Conservation (phyloP, 495 filamentous ascomycete species). For the Aspergillus biplanus region DNA sequence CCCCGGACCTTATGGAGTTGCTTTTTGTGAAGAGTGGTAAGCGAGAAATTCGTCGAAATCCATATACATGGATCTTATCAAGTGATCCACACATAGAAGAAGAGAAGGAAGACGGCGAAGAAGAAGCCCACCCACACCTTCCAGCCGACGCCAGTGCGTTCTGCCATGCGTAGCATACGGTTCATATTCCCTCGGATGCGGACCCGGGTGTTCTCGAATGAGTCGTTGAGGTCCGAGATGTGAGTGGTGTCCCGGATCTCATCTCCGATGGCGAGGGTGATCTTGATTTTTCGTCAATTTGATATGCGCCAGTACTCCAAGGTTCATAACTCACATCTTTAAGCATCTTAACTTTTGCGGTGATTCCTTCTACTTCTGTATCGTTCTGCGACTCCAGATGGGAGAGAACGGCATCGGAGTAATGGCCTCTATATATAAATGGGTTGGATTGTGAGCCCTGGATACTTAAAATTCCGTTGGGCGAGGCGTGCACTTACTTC, state of each 20-base stretch:
- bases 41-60: too few relatives aligned
- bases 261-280: slow-evolving; percentile 90
- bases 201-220: slow-evolving; percentile 82
- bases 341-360: slow-evolving; percentile 86
- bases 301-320: not conserved
- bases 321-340: slow-evolving; percentile 74
- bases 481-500: slow-evolving; percentile 53
- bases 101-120: slow-evolving; percentile 73
- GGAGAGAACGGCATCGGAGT: slow-evolving; percentile 88
- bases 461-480: not conserved
- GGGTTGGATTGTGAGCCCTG: slow-evolving; percentile 10
- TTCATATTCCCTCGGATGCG: slow-evolving; percentile 91
- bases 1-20: too few relatives aligned
- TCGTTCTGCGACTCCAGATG: slow-evolving; percentile 97
- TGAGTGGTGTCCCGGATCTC: slow-evolving; percentile 88
- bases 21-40: too few relatives aligned
- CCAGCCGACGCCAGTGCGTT: slow-evolving; percentile 92
- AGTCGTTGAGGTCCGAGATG: slow-evolving; percentile 79
- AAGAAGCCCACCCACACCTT: slow-evolving; percentile 92
- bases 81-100: slow-evolving; percentile 89
- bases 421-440: slow-evolving; percentile 70
- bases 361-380: slow-evolving; percentile 82
- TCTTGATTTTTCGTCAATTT: slow-evolving; percentile 47
- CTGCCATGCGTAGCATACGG: slow-evolving; percentile 93
- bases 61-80: slow-evolving; percentile 20